A percentile compares a stretch with the other conserved stretches of the same genome.
phyloP scores from a whole-genome alignment of 345 rosid species.

The Salix brachista region DNA sequence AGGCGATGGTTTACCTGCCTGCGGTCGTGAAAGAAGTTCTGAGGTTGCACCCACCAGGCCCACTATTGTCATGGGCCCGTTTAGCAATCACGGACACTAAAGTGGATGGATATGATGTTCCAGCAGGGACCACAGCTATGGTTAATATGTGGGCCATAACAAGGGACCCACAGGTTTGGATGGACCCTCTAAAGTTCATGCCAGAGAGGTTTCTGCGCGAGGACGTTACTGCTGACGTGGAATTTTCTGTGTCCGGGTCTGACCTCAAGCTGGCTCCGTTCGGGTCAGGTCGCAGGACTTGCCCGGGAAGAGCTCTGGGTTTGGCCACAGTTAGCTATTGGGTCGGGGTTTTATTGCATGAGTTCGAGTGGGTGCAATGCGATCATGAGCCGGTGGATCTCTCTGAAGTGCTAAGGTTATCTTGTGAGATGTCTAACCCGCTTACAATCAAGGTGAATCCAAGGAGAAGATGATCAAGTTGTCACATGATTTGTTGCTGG shows the following conservation, averaged over 20 bases:
- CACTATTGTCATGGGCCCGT: slow-evolving; percentile 62
- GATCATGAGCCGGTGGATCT: slow-evolving; percentile 37
- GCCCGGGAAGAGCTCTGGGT: slow-evolving; percentile 52
- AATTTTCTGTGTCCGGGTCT: slow-evolving; percentile 38
- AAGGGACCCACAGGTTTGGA: slow-evolving; percentile 44
- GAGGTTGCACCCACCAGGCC: slow-evolving; percentile 57
- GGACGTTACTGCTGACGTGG: slow-evolving; percentile 12
- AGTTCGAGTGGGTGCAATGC: slow-evolving; percentile 40
- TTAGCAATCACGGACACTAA: slow-evolving; percentile 36
- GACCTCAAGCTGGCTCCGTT: slow-evolving; percentile 55
- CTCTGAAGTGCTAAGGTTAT: slow-evolving; percentile 39
- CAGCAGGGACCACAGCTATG: slow-evolving; percentile 49
- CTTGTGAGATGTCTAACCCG: slow-evolving; percentile 51
- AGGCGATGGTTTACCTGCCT: slow-evolving; percentile 27
- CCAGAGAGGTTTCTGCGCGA: slow-evolving; percentile 40
- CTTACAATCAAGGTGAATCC: slow-evolving; percentile 29
- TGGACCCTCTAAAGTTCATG: slow-evolving; percentile 32
- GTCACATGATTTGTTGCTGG: neutral
- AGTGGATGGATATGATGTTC: slow-evolving; percentile 39
- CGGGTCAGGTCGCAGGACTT: slow-evolving; percentile 50
- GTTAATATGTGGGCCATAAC: slow-evolving; percentile 68
- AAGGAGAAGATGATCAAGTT: slow-evolving; percentile 12
- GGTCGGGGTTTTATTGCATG: slow-evolving; percentile 43
- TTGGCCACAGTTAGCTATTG: slow-evolving; percentile 40
- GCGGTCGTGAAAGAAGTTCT: slow-evolving; percentile 50